Evolutionary conservation across 768 basidiomycete genomes (phyloP).

Genomic region (Amanita pseudoporphyria): DNA sequence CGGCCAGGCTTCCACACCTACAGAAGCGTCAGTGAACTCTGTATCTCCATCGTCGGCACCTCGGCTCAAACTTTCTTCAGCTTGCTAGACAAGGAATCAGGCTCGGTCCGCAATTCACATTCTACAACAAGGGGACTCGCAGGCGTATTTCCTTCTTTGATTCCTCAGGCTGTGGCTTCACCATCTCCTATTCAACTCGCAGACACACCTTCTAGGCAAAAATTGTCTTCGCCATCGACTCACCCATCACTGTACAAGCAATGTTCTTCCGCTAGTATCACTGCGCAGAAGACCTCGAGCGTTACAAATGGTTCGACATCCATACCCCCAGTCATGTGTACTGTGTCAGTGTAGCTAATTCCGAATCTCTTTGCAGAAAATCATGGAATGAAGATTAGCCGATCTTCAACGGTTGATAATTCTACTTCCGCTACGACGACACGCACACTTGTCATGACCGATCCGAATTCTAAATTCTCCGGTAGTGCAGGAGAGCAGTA

Average conservation of each 20-base stretch:
- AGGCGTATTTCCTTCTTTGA: constrained; percentile 40
- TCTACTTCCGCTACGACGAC: neutral
- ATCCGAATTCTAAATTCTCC: neutral
- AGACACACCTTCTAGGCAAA: constrained; percentile 20
- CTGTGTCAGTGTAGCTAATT: constrained; percentile 57
- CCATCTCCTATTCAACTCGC: constrained; percentile 29
- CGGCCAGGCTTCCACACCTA: constrained; percentile 10
- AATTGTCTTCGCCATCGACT: constrained; percentile 31
- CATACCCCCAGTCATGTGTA: constrained; percentile 39
- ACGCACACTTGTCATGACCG: neutral
- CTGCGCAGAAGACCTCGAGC: constrained; percentile 10
- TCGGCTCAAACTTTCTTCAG: constrained; percentile 23
- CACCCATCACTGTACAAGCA: constrained; percentile 35
- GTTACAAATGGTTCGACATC: constrained; percentile 52
- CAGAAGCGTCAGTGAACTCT: constrained; percentile 13
- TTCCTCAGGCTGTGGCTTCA: constrained; percentile 47
- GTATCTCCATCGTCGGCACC: constrained; percentile 24
- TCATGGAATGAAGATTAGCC: neutral
- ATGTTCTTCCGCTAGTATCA: constrained; percentile 15
- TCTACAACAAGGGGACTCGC: constrained; percentile 45
- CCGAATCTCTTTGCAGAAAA: constrained; percentile 24
- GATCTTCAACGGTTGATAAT: neutral
- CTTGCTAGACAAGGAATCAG: neutral
- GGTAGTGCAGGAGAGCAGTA: neutral
- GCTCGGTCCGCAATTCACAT: constrained; percentile 21